A percentile compares a stretch with the other conserved stretches of the same genome.
phyloP scores from a whole-genome alignment of 345 rosid genomes.

The Bruguiera gymnorhiza region DNA sequence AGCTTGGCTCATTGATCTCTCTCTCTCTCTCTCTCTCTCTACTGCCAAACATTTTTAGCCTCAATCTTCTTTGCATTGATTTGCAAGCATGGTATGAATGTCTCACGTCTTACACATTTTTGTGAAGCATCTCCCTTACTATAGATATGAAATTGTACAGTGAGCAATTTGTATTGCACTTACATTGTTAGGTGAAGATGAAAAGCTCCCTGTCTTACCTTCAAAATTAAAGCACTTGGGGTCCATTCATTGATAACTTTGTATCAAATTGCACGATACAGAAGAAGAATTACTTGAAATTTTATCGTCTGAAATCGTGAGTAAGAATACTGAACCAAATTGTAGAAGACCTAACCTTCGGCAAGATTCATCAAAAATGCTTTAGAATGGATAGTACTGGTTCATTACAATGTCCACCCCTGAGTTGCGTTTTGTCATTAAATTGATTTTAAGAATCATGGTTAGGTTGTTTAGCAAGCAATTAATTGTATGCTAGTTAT shows the following conservation, averaged over 20 bases:
- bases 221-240: neutral
- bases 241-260: slow-evolving; percentile 1
- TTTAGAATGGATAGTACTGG: neutral
- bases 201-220: neutral
- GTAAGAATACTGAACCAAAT: neutral
- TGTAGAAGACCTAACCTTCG: neutral
- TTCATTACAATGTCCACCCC: neutral
- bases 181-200: neutral
- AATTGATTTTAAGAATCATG: neutral
- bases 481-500: neutral
- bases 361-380: neutral
- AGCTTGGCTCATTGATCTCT: neutral
- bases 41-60: too few relatives aligned
- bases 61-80: too few relatives aligned
- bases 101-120: too few relatives aligned
- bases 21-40: too few relatives aligned
- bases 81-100: too few relatives aligned
- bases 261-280: neutral
- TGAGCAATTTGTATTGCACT: too few relatives aligned
- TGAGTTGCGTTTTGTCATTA: neutral
- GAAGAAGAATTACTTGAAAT: neutral
- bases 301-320: neutral
- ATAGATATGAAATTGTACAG: too few relatives aligned
- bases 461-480: neutral
- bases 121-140: too few relatives aligned